Conservation (phyloP, 1,139 yeast species). For the Saccharomyces hybrid region DNA sequence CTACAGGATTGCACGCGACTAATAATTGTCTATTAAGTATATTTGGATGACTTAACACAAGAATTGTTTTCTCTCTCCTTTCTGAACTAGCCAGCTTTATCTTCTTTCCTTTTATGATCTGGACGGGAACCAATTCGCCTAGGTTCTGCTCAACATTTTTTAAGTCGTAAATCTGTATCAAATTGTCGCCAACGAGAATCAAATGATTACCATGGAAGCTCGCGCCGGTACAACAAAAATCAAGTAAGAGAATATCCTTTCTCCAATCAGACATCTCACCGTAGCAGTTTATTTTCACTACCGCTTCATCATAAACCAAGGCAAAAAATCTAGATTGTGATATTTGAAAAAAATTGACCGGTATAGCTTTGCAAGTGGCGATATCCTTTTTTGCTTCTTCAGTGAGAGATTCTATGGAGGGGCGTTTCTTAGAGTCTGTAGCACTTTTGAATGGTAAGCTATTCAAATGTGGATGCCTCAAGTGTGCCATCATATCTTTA, state of each 20-base stretch:
- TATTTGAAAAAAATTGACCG: constrained; percentile 54
- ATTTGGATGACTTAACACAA: constrained; percentile 66
- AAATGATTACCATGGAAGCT: constrained; percentile 53
- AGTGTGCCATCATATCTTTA: constrained; percentile 14
- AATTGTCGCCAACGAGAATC: constrained; percentile 57
- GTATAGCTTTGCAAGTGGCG: constrained; percentile 37
- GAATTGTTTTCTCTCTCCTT: constrained; percentile 39
- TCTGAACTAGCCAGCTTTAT: constrained; percentile 41
- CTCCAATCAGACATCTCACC: constrained; percentile 54
- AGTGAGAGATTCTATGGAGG: constrained; percentile 32
- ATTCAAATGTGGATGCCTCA: constrained; percentile 26
- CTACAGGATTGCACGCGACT: constrained; percentile 23
- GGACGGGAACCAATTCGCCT: constrained; percentile 43
- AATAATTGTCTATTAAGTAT: constrained; percentile 58
- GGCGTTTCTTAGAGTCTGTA: constrained; percentile 32
- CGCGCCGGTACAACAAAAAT: constrained; percentile 52
- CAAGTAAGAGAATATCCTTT: constrained; percentile 49
- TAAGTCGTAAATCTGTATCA: constrained; percentile 59
- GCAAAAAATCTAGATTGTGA: constrained; percentile 45
- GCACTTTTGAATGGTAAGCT: constrained; percentile 28
- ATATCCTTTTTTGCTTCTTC: constrained; percentile 30
- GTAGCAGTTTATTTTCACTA: constrained; percentile 57
- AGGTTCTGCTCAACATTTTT: constrained; percentile 32
- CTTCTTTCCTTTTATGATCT: constrained; percentile 68
- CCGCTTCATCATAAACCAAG: constrained; percentile 66